Evolutionary conservation across 192 early-diverging fungal genomes (phyloP), one percentile per base, ranked within the genome.

Genomic region (Coemansia nantahalensis): DNA sequence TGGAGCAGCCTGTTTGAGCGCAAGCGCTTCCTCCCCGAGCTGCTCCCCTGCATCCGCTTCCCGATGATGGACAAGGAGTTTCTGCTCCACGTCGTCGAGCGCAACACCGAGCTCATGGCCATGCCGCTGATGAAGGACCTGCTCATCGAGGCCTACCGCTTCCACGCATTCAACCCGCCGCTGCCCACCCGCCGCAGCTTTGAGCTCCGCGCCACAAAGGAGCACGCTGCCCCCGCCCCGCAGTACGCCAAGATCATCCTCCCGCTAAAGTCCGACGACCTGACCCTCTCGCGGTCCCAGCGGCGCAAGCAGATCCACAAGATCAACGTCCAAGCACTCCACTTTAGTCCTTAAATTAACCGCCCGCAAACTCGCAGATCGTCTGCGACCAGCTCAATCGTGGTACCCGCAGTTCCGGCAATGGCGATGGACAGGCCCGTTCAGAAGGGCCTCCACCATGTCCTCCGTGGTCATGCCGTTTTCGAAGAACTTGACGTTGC

Each of bases 141-240:
- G 59, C 65, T 76, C 16, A 76, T 76, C 41, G 72, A 76, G 37
- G 72, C 72, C 2, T 76, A 76, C 47, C 45, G 72, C n/a, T 68
- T 64, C 34, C 72, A 76, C 19, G 72, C 72, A 2, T 76, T 76
- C 28, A 76, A 76, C 33, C 69, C 69, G 1, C 43, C 52, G 0
- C 36, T 14, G 30, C 17, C 28, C 16, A 53, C 47, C 21, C 26
- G 67, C 3, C 42, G 59, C 8, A 35, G 44, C 12, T 70, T 60
- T 1, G 67, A 70, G 22, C 52, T 51, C 36, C 62, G 45, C 38
- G 67, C 59, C 2, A 62, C 55, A 48, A 60, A 42, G 34, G 67
- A 70, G 36, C 62, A 57, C 38, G 51, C 54, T 9, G 41, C 51
- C 13, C 35, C 50, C 3, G 39, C 45, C 0, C 39, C 54, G 5